Evolutionary conservation across 2,329 filamentous ascomycete species (phyloP), one percentile per base, ranked within the genome.

Genomic region (Fusarium sp.): DNA sequence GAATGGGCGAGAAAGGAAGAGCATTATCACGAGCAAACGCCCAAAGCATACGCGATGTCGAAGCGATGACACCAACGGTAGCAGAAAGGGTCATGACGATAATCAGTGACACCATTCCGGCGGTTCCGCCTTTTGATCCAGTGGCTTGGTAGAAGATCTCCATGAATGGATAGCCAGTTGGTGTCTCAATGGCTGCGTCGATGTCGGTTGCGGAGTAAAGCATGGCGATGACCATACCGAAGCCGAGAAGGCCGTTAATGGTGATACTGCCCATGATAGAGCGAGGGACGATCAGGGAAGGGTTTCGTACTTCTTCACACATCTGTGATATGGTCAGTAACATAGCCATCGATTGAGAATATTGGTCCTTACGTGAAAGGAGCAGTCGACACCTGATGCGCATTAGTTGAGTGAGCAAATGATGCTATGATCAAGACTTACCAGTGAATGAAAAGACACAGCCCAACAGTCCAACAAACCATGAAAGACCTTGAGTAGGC

Each of bases 211-310:
- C 72, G 17, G 74, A 63, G 32, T 75, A 77, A 2, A 77, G 75
- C 75, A 77, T 75, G 11, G 75, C 75, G 6, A 77, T 78, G 8
- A 78, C 56, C 72, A 77, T 78, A 0, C 69, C 75, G 5, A 77
- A 61, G 30, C 75, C 75, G 18, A 77, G 44, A 11, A 54, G 42
- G 1, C 75, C 75, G 15, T 77, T 77, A 39, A 77, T 72, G 2
- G 41, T 24, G 12, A 77, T 62, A 26, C 75, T 78, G 0, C 66
- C 69, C 74, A 77, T 78, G 11, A 77, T 77, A 1, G 75, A 78
- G 14, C 65, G 60, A 4, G 75, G 75, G 8, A 77, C 75, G 5
- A 69, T 66, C 5, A 77, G 8, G 0, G 75, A 78, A 8, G 75
- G 75, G 15, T 77, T 77, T 10, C 50, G 26, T 14, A 78, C 75